Evolutionary conservation across 2,329 filamentous ascomycete species (phyloP), one percentile per base, ranked within the genome.

Genomic region (Dendrostoma leiphaemia): DNA sequence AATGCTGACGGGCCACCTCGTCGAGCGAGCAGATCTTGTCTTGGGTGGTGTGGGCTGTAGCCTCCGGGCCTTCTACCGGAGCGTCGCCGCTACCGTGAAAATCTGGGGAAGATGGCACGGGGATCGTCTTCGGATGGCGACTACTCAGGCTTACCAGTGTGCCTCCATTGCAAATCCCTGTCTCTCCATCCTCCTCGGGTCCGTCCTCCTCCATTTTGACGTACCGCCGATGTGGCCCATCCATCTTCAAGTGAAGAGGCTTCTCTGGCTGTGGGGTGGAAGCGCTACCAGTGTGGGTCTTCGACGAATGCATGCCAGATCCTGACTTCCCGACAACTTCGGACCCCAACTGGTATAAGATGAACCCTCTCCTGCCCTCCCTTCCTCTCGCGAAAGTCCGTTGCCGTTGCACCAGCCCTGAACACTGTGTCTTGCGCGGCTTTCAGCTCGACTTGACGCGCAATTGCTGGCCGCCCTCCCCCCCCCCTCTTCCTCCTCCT

Each of bases 401-500:
- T n/a, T n/a, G n/a, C 40, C 28, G 41, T 9, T 29, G 21, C 32
- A 21, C 32, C 15, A 29, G 21, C 29, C 32, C 41, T 54, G n/a
- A 45, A n/a, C 41, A 15, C 48, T 35, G 24, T 47, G 51, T 51
- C 41, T 43, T 48, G 34, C 34, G 37, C 37, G 44, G 44, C 47
- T 38, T 35, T 43, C 44, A 26, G 9, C 28, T 29, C 19, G 26
- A 21, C 28, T 29, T 10, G 51, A 46, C 31, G 12, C 31, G 46
- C 32, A 23, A 32, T 40, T 38, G 37, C 29, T 21, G 32, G 34
- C 35, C 6, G 3, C 31, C 21, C 37, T 28, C 21, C 34, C 23
- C 23, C 24, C 24, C 31, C 31, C 21, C 32, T 5, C 35, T 41
- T 15, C 29, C 8, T 32, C n/a, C 24, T 26, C 15, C 24, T 28